Conservation (phyloP, 805 yeast genomes). For the Hanseniaspora guilliermondii region DNA sequence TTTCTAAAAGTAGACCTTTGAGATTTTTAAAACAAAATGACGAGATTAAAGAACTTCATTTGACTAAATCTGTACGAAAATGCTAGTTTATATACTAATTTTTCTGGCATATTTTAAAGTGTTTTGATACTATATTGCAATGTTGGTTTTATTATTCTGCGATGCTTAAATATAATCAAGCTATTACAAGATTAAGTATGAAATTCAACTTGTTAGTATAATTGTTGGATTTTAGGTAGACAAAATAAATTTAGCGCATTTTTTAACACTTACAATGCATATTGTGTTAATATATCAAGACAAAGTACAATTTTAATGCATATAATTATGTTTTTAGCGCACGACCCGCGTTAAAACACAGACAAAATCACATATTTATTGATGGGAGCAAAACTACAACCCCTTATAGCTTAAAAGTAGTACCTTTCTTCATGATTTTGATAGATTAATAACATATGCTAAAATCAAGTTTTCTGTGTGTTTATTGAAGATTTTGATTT, state of each 20-base stretch:
- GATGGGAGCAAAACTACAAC: not conserved
- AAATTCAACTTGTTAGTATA: not conserved
- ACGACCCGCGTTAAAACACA: not conserved
- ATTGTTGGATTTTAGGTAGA: not conserved
- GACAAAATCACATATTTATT: not conserved
- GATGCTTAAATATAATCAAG: no score
- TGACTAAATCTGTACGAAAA: not conserved
- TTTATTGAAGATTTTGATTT: not conserved
- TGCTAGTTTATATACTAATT: not conserved
- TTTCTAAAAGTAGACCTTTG: not conserved
- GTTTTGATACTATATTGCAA: no score
- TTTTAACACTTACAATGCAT: not conserved
- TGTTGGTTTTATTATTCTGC: no score
- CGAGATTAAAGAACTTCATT: not conserved
- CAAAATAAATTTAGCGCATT: not conserved
- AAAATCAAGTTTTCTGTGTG: not conserved
- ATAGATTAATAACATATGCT: not conserved
- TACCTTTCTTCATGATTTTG: not conserved
- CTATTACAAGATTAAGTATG: no score
- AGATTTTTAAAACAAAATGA: not conserved
- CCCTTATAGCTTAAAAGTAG: not conserved
- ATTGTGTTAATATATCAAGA: not conserved
- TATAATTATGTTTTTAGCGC: not conserved
- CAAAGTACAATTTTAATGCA: not conserved
- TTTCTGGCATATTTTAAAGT: no score